phyloP scores from a whole-genome alignment of 1,139 yeast species.

The Spencermartinsiella ligniputridi region DNA sequence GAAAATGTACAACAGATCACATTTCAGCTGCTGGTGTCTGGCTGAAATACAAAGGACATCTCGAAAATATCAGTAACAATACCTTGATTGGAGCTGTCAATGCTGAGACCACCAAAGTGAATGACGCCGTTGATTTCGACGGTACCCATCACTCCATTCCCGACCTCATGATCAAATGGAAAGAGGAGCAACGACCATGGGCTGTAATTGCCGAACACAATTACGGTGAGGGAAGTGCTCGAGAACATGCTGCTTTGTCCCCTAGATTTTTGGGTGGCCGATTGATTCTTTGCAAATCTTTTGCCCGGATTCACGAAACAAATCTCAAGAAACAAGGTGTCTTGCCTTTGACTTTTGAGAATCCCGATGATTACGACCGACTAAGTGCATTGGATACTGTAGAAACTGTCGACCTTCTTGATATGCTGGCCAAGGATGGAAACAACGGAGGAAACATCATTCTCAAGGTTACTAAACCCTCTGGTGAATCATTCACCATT shows the following conservation, averaged over 20 bases:
- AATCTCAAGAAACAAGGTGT: constrained; percentile 97
- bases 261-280: constrained; percentile 99
- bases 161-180: constrained; percentile 96
- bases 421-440: constrained; percentile 76
- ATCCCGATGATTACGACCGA: constrained; percentile 81
- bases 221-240: constrained; percentile 99
- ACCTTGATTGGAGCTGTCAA: constrained; percentile 96
- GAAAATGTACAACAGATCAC: constrained; percentile 98
- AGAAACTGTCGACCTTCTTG: constrained; percentile 71
- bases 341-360: constrained; percentile 89
- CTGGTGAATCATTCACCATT: constrained; percentile 67
- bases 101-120: constrained; percentile 94
- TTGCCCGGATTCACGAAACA: constrained; percentile 95
- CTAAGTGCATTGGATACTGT: constrained; percentile 72
- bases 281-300: constrained; percentile 94
- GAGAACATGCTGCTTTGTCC: constrained; percentile 99
- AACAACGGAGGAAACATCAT: constrained; percentile 78
- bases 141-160: constrained; percentile 76
- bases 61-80: constrained; percentile 91
- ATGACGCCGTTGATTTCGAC: constrained; percentile 81
- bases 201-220: constrained; percentile 99
- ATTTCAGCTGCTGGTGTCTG: constrained; percentile 99
- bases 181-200: constrained; percentile 81
- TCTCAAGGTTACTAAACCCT: constrained; percentile 67
- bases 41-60: constrained; percentile 97